A percentile compares a stretch with the other conserved stretches of the same genome.
These are phyloP conservation scores for Sporothrix humicola DNA, from an alignment of 2,329 filamentous ascomycete species.

Conservation along the genomic window DNA sequence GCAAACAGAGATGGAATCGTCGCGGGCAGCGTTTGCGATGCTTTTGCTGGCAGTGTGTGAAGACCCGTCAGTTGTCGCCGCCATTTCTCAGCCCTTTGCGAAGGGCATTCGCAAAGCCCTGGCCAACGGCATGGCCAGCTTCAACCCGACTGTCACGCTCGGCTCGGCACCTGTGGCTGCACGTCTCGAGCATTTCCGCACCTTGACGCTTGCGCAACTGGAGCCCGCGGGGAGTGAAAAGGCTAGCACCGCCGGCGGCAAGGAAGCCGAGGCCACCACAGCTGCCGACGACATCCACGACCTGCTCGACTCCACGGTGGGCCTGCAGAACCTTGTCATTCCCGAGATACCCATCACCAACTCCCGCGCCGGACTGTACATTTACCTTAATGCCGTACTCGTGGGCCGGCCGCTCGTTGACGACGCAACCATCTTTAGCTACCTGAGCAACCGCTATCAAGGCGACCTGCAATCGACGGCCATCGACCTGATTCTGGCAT, in stretches of 20 bases:
- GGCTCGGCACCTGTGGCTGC: conserved; percentile 59
- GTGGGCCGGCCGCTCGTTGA: conserved; percentile 83
- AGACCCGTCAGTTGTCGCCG: conserved; percentile 59
- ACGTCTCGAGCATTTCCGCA: conserved; percentile 63
- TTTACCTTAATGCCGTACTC: conserved; percentile 86
- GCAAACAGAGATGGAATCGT: conserved; percentile 63
- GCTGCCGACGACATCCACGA: conserved; percentile 60
- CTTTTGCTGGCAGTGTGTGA: conserved; percentile 67
- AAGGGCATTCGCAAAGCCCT: conserved; percentile 58
- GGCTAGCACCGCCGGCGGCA: conserved; percentile 48
- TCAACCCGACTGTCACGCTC: conserved; percentile 64
- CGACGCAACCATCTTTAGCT: conserved; percentile 76
- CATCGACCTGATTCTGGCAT: conserved; percentile 82
- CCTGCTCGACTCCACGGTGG: conserved; percentile 62
- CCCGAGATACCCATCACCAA: conserved; percentile 73
- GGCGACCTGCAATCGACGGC: conserved; percentile 78
- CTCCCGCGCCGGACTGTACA: conserved; percentile 80
- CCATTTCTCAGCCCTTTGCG: conserved; percentile 58
- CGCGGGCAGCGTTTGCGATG: conserved; percentile 68
- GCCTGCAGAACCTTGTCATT: conserved; percentile 60
- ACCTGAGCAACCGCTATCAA: conserved; percentile 80
- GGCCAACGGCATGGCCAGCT: conserved; percentile 57
- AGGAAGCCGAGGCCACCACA: conserved; percentile 53
- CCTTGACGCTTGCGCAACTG: conserved; percentile 60
- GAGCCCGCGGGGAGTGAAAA: conserved; percentile 58